Evolutionary conservation across 2,329 filamentous ascomycete species (phyloP).

Genomic region (Colletotrichum spaethianum): DNA sequence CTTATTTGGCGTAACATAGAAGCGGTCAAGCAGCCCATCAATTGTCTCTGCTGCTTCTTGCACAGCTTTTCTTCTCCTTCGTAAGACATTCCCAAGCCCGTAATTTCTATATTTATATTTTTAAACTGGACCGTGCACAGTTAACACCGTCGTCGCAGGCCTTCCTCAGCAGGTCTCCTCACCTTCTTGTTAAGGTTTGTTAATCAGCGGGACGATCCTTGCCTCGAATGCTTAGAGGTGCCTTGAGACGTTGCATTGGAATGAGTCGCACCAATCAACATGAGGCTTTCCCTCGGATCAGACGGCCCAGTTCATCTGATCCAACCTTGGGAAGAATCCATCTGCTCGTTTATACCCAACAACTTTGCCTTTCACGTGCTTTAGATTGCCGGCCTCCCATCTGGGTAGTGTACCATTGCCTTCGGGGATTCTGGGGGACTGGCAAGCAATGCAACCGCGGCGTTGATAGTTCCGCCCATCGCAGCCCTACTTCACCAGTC

Average conservation of each 20-base stretch:
- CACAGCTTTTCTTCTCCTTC: background rate
- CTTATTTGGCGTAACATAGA: background rate
- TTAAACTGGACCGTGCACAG: background rate
- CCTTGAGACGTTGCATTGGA: slow-evolving; percentile 15
- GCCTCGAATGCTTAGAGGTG: slow-evolving; percentile 20
- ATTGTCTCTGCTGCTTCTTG: background rate
- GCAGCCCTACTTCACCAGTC: background rate
- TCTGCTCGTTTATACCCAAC: background rate
- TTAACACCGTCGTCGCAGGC: background rate
- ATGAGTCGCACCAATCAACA: slow-evolving; percentile 29
- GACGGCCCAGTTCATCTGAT: slow-evolving; percentile 37
- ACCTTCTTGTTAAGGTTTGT: slow-evolving; percentile 15
- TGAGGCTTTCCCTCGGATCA: background rate
- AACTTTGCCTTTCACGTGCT: background rate
- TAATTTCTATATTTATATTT: no score
- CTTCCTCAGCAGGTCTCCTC: background rate
- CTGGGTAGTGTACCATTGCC: background rate
- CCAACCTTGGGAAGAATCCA: background rate
- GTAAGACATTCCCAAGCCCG: background rate
- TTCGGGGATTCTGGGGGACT: background rate
- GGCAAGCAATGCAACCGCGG: background rate
- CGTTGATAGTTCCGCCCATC: background rate
- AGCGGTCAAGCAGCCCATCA: no score
- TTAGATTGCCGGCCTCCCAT: slow-evolving; percentile 13
- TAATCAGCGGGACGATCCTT: slow-evolving; percentile 20